Conservation (phyloP, 129 eudicot genomes). For the Gnaphalium uliginosum region DNA sequence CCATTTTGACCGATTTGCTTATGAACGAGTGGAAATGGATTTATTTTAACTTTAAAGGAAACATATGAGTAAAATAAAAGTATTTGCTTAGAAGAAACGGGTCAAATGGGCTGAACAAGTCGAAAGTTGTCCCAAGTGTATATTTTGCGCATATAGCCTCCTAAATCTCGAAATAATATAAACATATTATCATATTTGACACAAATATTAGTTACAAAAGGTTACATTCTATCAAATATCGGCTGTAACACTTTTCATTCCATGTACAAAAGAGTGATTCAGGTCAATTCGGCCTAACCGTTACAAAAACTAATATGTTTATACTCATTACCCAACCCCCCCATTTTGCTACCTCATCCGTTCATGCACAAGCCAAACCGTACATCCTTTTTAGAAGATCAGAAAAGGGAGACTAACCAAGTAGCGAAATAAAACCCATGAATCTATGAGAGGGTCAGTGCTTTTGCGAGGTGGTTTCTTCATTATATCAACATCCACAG, state of each 20-base stretch:
- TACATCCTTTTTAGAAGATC: not conserved
- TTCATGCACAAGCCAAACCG: not conserved
- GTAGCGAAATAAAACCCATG: constrained; percentile 86
- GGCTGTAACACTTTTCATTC: too few species aligned
- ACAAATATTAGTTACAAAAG: not conserved
- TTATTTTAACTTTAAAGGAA: not conserved
- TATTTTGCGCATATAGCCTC: not conserved
- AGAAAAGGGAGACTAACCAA: constrained; percentile 45
- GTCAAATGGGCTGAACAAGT: not conserved
- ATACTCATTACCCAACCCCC: not conserved
- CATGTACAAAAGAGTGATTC: not conserved
- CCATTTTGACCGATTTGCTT: not conserved
- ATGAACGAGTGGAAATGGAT: not conserved
- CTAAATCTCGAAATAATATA: not conserved
- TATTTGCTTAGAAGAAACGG: not conserved
- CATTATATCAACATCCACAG: constrained; percentile 84
- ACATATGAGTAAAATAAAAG: not conserved
- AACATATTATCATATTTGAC: not conserved
- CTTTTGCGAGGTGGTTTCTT: constrained; percentile 83
- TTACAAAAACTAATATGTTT: not conserved
- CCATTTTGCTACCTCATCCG: not conserved
- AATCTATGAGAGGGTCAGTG: constrained; percentile 64
- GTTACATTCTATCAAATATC: too few species aligned
- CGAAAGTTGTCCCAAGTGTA: not conserved
- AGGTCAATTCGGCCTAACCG: not conserved